These are phyloP conservation scores for Laguncularia racemosa DNA, from an alignment of 345 rosid species.

Conservation along the genomic window DNA sequence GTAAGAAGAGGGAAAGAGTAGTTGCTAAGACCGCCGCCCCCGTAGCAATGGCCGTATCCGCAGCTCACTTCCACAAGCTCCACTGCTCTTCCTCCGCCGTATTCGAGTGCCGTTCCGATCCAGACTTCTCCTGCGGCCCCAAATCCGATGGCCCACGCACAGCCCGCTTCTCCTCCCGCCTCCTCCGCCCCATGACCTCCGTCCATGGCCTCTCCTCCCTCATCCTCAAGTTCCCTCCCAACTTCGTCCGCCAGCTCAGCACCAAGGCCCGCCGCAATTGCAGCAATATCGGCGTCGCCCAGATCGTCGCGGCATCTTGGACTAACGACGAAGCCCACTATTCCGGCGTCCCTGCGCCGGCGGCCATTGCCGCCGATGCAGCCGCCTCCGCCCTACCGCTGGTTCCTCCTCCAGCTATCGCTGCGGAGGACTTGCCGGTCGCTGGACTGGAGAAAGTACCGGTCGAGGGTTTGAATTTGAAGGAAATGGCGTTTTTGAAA, in stretches of 20 bases:
- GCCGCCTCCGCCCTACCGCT: constrained; percentile 35
- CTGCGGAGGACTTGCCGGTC: constrained; percentile 31
- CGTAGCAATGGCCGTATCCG: constrained; percentile 14
- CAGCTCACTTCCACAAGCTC: constrained; percentile 5
- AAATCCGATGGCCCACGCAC: constrained; percentile 5
- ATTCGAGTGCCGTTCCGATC: constrained; percentile 71
- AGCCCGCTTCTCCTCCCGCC: constrained; percentile 21
- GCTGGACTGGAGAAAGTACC: constrained; percentile 46
- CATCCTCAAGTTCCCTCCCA: constrained; percentile 86
- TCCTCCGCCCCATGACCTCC: constrained; percentile 12
- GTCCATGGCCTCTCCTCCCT: constrained; percentile 50
- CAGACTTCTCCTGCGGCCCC: constrained; percentile 33
- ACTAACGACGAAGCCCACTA: constrained; percentile 37
- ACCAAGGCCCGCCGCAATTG: constrained; percentile 94
- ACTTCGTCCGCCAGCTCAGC: constrained; percentile 96
- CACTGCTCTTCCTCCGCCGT: constrained; percentile 13
- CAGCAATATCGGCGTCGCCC: constrained; percentile 99
- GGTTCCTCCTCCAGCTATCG: constrained; percentile 23
- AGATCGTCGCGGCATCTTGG: constrained; percentile 98
- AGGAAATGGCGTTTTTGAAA: constrained; percentile 51
- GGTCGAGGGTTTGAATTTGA: constrained; percentile 29
- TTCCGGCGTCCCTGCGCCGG: constrained; percentile 38
- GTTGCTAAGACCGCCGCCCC: background rate
- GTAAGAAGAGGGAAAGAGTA: too few species aligned
- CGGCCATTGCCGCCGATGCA: constrained; percentile 38